phyloP scores from a whole-genome alignment of 352 stramenopile species.

The Pythium scleroteichum region DNA sequence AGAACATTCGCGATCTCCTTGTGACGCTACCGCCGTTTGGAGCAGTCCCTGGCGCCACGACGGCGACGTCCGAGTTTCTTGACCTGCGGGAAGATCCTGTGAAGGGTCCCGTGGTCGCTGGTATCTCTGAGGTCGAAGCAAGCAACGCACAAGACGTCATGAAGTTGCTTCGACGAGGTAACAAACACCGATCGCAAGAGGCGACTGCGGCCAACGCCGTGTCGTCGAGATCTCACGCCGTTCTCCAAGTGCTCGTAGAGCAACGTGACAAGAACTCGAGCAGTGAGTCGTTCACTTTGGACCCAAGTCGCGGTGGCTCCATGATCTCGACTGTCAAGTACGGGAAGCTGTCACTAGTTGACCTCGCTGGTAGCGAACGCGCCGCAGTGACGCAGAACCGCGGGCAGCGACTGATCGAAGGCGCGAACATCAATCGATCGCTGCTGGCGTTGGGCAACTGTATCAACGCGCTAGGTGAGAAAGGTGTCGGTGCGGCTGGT shows the following conservation, averaged over 20 bases:
- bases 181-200: constrained; percentile 87
- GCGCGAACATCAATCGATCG: constrained; percentile 92
- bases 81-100: constrained; percentile 88
- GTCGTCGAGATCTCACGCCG: constrained; percentile 88
- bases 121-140: constrained; percentile 86
- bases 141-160: constrained; percentile 81
- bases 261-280: constrained; percentile 51
- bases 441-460: constrained; percentile 91
- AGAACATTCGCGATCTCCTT: constrained; percentile 92
- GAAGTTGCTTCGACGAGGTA: constrained; percentile 83
- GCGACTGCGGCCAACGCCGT: constrained; percentile 87
- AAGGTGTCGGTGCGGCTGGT: constrained; percentile 25
- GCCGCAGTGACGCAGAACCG: constrained; percentile 90
- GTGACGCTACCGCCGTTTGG: constrained; percentile 22
- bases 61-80: constrained; percentile 41
- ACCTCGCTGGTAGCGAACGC: constrained; percentile 90
- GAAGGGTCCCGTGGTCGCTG: constrained; percentile 78
- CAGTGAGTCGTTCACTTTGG: constrained; percentile 17
- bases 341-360: constrained; percentile 89
- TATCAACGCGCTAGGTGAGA: constrained; percentile 92
- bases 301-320: constrained; percentile 20
- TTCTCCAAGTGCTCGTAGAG: constrained; percentile 86
- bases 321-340: constrained; percentile 57
- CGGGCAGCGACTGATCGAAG: constrained; percentile 82
- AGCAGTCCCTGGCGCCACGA: neutral